phyloP scores from a whole-genome alignment of 1,284 basidiomycete species.

The Tetrapyrgos nigripes region DNA sequence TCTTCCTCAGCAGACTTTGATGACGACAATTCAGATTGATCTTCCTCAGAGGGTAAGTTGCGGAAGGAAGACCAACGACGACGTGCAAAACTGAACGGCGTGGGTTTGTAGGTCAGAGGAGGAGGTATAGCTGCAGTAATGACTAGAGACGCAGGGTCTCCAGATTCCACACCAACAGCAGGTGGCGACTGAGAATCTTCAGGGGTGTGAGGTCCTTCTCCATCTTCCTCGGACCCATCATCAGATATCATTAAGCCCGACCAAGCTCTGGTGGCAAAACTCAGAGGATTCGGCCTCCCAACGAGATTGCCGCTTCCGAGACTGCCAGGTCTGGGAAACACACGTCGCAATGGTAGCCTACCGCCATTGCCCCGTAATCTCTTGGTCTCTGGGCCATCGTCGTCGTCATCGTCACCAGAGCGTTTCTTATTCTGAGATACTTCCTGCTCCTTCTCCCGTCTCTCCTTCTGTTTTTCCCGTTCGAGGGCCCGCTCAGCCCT shows the following conservation, averaged over 20 bases:
- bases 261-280: constrained; percentile 52
- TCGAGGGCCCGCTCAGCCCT: constrained; percentile 19
- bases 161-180: constrained; percentile 29
- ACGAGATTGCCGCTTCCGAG: constrained; percentile 48
- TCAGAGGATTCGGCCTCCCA: constrained; percentile 52
- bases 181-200: constrained; percentile 45
- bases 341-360: constrained; percentile 37
- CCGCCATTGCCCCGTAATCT: constrained; percentile 30
- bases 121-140: constrained; percentile 15
- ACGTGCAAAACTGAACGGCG: constrained; percentile 58
- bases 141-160: constrained; percentile 14
- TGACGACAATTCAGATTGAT: constrained; percentile 19
- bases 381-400: constrained; percentile 38
- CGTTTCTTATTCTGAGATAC: constrained; percentile 13
- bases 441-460: constrained; percentile 6
- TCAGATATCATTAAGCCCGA: constrained; percentile 48
- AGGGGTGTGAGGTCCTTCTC: constrained; percentile 56
- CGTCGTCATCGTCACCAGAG: constrained; percentile 36
- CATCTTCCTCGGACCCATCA: constrained; percentile 49
- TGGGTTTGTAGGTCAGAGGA: constrained; percentile 51
- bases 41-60: constrained; percentile 30
- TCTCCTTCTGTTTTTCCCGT: constrained; percentile 16
- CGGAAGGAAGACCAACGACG: constrained; percentile 54
- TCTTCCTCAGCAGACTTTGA: background rate
- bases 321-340: constrained; percentile 44